These are phyloP conservation scores for Mycosphaerella sp. DNA, from an alignment of 2,329 filamentous ascomycete species.

Conservation along the genomic window DNA sequence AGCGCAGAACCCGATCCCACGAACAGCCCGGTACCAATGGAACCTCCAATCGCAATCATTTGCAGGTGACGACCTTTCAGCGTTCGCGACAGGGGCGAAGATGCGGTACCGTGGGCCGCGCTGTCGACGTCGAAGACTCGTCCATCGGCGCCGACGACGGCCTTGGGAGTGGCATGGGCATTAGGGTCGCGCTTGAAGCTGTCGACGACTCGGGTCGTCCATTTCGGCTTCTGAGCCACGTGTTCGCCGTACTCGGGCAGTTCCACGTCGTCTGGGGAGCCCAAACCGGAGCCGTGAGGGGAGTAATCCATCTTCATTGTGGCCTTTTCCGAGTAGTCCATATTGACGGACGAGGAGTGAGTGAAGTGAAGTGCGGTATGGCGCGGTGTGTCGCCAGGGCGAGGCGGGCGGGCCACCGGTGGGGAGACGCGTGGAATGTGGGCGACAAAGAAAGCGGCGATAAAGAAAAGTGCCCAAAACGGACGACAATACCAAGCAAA, in stretches of 20 bases:
- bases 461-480: background rate
- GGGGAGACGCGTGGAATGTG: background rate
- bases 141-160: slow-evolving; percentile 46
- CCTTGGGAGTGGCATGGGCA: slow-evolving; percentile 46
- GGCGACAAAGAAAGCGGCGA: background rate
- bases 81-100: slow-evolving; percentile 64
- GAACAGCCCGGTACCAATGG: slow-evolving; percentile 33
- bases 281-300: slow-evolving; percentile 7
- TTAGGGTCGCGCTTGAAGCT: slow-evolving; percentile 58
- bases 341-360: background rate
- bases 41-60: slow-evolving; percentile 76
- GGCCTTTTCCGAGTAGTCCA: slow-evolving; percentile 18
- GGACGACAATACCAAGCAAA: background rate
- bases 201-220: slow-evolving; percentile 45
- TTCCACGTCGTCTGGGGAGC: slow-evolving; percentile 3
- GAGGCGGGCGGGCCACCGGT: too few species aligned
- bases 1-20: slow-evolving; percentile 32
- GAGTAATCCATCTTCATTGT: slow-evolving; percentile 17
- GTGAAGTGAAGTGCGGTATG: too few species aligned
- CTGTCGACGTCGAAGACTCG: slow-evolving; percentile 57
- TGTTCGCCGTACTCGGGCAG: slow-evolving; percentile 27
- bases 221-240: slow-evolving; percentile 18
- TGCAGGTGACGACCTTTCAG: slow-evolving; percentile 82
- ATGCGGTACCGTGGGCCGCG: slow-evolving; percentile 57
- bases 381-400: too few species aligned